Percentiles rank a stretch among this genome's conserved stretches.
phyloP scores from a whole-genome alignment of 331 rosid genomes.

The Acacia concinna region DNA sequence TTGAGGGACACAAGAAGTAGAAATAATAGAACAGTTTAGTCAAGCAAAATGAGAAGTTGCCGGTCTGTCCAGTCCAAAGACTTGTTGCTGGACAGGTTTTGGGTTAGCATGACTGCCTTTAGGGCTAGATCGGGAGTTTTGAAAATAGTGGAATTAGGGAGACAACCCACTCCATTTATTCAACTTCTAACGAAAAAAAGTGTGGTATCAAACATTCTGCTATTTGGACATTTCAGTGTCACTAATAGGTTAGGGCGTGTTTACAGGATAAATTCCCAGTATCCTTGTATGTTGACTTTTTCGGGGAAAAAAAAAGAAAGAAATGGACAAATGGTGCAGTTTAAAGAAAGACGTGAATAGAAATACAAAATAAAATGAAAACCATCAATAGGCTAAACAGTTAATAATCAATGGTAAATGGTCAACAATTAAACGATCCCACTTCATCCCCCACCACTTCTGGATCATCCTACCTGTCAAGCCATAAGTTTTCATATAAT shows the following conservation, averaged over 20 bases:
- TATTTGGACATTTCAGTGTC: not conserved
- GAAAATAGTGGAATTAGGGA: not conserved
- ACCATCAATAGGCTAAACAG: not conserved
- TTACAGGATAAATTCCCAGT: not conserved
- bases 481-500: not conserved
- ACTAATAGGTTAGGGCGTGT: not conserved
- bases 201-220: not conserved
- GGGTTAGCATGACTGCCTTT: not conserved
- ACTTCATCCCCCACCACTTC: not conserved
- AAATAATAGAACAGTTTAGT: not conserved
- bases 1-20: not conserved
- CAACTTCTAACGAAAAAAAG: not conserved
- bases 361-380: not conserved
- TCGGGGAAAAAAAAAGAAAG: not conserved
- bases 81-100: constrained; percentile 4
- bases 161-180: not conserved
- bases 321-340: not conserved
- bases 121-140: not conserved
- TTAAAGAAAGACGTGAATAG: not conserved
- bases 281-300: not conserved
- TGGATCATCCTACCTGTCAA: not conserved
- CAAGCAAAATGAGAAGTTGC: not conserved
- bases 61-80: not conserved
- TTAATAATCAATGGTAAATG: not conserved
- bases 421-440: not conserved